A percentile compares a stretch with the other conserved stretches of the same genome.
Evolutionary conservation across 163 green algal species (phyloP).

Genomic region (Chlorella variabilis): DNA sequence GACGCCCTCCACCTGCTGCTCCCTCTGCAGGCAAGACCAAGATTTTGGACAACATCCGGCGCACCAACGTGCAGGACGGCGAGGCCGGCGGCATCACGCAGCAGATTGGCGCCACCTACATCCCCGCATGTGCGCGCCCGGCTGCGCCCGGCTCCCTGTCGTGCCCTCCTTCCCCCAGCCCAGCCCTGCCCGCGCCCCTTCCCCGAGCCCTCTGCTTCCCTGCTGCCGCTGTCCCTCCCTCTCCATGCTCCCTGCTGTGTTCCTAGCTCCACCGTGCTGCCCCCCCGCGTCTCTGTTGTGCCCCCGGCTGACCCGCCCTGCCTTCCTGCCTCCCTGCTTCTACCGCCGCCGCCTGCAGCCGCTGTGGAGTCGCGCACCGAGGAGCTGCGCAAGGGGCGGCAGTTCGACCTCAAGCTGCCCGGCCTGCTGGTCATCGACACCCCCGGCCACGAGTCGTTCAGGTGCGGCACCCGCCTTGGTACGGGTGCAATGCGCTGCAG

Average conservation of each 20-base stretch:
- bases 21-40: conserved; percentile 94
- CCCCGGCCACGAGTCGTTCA: conserved; percentile 59
- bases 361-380: conserved; percentile 81
- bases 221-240: too few relatives aligned
- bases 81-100: conserved; percentile 99
- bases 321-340: too few relatives aligned
- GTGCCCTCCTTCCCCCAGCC: neutral
- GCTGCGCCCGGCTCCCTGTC: neutral
- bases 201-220: too few relatives aligned
- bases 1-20: neutral
- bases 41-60: conserved; percentile 98
- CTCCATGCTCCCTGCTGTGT: neutral
- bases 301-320: too few relatives aligned
- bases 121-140: conserved; percentile 66
- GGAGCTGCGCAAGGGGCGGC: conserved; percentile 69
- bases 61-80: conserved; percentile 98
- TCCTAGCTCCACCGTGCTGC: neutral
- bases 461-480: neutral
- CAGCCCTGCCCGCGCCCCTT: too few relatives aligned
- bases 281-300: neutral
- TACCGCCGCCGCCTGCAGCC: conserved; percentile 44
- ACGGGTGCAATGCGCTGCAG: too few relatives aligned
- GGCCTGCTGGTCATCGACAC: conserved; percentile 99
- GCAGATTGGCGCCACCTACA: conserved; percentile 99
- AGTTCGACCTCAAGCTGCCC: conserved; percentile 86